Conservation (phyloP, 1,139 yeast species). For the Hansenula sp. region DNA sequence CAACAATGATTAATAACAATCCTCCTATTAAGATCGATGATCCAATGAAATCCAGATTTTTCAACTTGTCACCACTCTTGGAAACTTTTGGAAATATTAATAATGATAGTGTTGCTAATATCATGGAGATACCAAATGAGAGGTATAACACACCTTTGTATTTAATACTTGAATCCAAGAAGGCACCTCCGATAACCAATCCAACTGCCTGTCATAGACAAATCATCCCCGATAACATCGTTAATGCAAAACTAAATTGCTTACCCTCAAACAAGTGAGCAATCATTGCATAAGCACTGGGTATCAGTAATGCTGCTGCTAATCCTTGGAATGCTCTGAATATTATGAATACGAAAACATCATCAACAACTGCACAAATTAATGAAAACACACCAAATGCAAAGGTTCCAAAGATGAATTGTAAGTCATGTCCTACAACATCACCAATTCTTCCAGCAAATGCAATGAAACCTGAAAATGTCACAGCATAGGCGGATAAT, state of each 20-base stretch:
- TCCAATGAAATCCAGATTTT: constrained; percentile 26
- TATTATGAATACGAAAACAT: constrained; percentile 28
- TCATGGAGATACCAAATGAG: constrained; percentile 22
- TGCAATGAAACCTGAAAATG: constrained; percentile 34
- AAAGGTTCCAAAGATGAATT: constrained; percentile 21
- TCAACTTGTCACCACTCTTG: constrained; percentile 15
- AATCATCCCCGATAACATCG: constrained; percentile 25
- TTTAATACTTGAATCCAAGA: constrained; percentile 27
- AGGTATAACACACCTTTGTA: constrained; percentile 29
- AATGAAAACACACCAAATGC: constrained; percentile 25
- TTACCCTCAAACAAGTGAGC: constrained; percentile 27
- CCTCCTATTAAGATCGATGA: constrained; percentile 25
- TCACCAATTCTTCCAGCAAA: constrained; percentile 34
- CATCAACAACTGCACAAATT: constrained; percentile 28
- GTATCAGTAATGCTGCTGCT: constrained; percentile 32
- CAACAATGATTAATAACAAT: constrained; percentile 24
- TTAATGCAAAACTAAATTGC: constrained; percentile 22
- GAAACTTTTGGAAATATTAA: constrained; percentile 15
- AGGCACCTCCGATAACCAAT: constrained; percentile 33
- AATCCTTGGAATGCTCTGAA: constrained; percentile 37
- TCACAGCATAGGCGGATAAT: constrained; percentile 33
- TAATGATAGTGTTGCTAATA: constrained; percentile 17
- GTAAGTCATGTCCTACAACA: constrained; percentile 29
- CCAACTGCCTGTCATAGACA: constrained; percentile 16
- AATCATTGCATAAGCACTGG: constrained; percentile 28